Evolutionary conservation across 352 stramenopile genomes (phyloP), one percentile per base, ranked within the genome.

Genomic region (Phytopythium sindhum): DNA sequence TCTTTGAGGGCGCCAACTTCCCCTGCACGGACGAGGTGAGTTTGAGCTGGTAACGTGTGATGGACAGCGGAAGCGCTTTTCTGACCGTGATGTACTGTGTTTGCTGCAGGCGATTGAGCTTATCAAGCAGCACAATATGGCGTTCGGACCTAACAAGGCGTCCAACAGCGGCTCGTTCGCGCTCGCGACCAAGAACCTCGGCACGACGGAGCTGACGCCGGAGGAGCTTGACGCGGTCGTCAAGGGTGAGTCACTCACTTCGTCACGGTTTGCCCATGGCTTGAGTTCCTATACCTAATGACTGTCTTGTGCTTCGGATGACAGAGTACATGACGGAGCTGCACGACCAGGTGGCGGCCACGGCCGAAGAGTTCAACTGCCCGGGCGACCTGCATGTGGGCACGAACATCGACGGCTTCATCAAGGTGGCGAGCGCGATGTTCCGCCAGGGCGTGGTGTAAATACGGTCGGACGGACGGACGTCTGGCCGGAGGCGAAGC

Each of bases 391-490:
- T 93, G 47, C 83, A 95, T 75, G 74, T 81, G n/a, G 97, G 97
- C 57, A 85, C 92, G 29, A 98, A 97, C 77, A 99, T 99, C 79
- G 86, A 89, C 42, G 97, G 95, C 74, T 99, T 99, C 72, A 88
- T 99, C 64, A 92, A 92, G 53, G 96, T 99, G 44, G 97, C 96
- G 11, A 91, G 98, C 69, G 92, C 93, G 67, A 99, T 99, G 96
- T 93, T 98, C 72, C 78, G 84, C 65, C 97, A 99, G 81, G 97
- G 97, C 54, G 94, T 95, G 23, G 96, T 99, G 55, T 99, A 97
- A 86, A 44, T 52, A 45, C 53, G 23, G n/a, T n/a, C n/a, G n/a
- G 35, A 35, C 47, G 50, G n/a, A 35, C 47, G 50, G n/a, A 23
- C 41, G 41, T 17, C 26, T 35, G 48, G 28, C 15, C 9, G 28